Conservation (phyloP, 2,329 filamentous ascomycete species). For the Cryphonectria parasitica region DNA sequence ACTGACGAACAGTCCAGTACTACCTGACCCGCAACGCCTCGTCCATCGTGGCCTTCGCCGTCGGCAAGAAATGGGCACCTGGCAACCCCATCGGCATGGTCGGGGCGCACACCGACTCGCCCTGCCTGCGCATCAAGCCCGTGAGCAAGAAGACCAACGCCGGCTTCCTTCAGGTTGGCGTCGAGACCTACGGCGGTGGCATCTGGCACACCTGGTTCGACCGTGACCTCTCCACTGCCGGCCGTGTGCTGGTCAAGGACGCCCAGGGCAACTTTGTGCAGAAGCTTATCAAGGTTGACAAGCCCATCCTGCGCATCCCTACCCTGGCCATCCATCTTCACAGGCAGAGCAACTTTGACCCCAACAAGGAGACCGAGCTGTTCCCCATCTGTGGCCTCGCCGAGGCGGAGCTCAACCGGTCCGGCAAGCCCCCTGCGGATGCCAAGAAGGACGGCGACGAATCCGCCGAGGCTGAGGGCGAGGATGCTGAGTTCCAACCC, state of each 20-base stretch:
- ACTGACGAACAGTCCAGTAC: conserved; percentile 54
- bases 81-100: conserved; percentile 93
- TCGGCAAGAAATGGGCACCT: conserved; percentile 87
- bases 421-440: conserved; percentile 55
- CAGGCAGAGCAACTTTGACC: conserved; percentile 81
- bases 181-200: conserved; percentile 95
- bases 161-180: conserved; percentile 91
- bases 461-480: conserved; percentile 45
- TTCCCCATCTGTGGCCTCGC: conserved; percentile 91
- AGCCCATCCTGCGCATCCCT: conserved; percentile 88
- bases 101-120: conserved; percentile 94
- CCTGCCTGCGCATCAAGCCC: conserved; percentile 89
- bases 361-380: conserved; percentile 96
- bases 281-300: conserved; percentile 87
- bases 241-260: conserved; percentile 80
- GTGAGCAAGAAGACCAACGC: conserved; percentile 85
- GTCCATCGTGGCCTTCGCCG: conserved; percentile 89
- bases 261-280: conserved; percentile 75
- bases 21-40: conserved; percentile 93
- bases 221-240: conserved; percentile 87
- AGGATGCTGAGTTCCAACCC: conserved; percentile 66
- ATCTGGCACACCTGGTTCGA: conserved; percentile 99
- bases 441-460: conserved; percentile 41
- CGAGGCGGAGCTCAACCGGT: conserved; percentile 84
- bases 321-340: conserved; percentile 94